phyloP scores from a whole-genome alignment of 345 rosid genomes.

The Geranium brycei region DNA sequence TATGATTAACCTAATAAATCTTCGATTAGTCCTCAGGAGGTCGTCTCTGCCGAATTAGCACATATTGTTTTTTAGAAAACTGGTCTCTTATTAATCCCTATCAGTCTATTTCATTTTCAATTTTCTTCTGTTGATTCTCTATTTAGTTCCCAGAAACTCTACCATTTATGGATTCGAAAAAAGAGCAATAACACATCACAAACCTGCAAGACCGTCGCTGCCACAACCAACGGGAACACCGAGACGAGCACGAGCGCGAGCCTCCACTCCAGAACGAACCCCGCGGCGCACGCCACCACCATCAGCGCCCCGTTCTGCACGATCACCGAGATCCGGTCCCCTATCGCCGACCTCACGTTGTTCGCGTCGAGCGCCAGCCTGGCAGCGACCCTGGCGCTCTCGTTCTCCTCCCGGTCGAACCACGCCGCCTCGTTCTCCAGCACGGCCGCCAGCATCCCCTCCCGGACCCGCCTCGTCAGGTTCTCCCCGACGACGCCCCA shows the following conservation, averaged over 20 bases:
- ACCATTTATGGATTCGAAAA: too few relatives aligned
- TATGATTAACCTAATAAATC: too few relatives aligned
- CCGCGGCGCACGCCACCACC: conserved; percentile 95
- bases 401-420: conserved; percentile 97
- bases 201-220: conserved; percentile 95
- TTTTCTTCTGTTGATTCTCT: too few relatives aligned
- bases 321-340: conserved; percentile 87
- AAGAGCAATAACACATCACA: too few relatives aligned
- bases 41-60: too few relatives aligned
- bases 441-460: conserved; percentile 76
- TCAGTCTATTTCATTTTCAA: too few relatives aligned
- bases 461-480: conserved; percentile 87
- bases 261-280: conserved; percentile 95
- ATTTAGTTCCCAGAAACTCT: too few relatives aligned
- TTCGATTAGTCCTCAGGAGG: too few relatives aligned
- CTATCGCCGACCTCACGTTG: conserved; percentile 94
- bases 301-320: conserved; percentile 89
- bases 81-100: too few relatives aligned
- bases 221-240: conserved; percentile 92
- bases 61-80: too few relatives aligned
- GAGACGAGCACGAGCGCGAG: conserved; percentile 90
- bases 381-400: conserved; percentile 83
- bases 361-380: conserved; percentile 92
- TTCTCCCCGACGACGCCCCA: conserved; percentile 99
- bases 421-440: conserved; percentile 93